Evolutionary conservation across 2,329 filamentous ascomycete genomes (phyloP), one percentile per base, ranked within the genome.

Genomic region (Trichoderma sp.): DNA sequence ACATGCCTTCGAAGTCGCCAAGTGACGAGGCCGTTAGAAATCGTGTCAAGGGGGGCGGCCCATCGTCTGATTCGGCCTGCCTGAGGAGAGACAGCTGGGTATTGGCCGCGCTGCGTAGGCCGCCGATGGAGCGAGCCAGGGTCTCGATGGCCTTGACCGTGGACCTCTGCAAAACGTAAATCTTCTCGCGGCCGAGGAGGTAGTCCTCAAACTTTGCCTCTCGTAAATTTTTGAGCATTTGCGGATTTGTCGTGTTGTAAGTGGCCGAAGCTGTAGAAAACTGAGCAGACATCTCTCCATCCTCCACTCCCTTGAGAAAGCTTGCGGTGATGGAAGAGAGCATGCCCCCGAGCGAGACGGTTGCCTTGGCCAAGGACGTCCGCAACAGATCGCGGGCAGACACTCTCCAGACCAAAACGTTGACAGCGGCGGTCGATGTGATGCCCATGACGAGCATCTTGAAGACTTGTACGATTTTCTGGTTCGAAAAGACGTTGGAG

Each of bases 131-230:
- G 78, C 97, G 94, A 14, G 92, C 89, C 49, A 97, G 85, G 60
- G 88, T 89, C 77, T 95, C 92, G 76, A 97, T 88, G 74, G 92
- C 94, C 74, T 91, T 90, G 60, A 94, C 91, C 3, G 97, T 85
- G 33, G 87, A 88, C 70, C 90, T 88, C 76, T 97, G 91, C 5
- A 94, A 84, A 52, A 86, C 85, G 76, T 95, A 94, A 72, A 94
- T 86, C 69, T 86, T 86, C 76, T 96, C 93, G 1, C 88, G 90
- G 2, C 94, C 94, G 2, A 92, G 78, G 1, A 93, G 81, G 75
- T 91, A 96, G 76, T 96, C 92, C 78, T 97, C 94, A 72, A 92
- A 90, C 76, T 94, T 96, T 16, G 93, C 90, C 78, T 97, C 94
- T 72, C 88, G 86, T 11, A 96, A 82, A 72, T 93, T 90, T 77